These are phyloP conservation scores for Hypoxylon sp. DNA, from an alignment of 2,329 filamentous ascomycete species.

Conservation along the genomic window DNA sequence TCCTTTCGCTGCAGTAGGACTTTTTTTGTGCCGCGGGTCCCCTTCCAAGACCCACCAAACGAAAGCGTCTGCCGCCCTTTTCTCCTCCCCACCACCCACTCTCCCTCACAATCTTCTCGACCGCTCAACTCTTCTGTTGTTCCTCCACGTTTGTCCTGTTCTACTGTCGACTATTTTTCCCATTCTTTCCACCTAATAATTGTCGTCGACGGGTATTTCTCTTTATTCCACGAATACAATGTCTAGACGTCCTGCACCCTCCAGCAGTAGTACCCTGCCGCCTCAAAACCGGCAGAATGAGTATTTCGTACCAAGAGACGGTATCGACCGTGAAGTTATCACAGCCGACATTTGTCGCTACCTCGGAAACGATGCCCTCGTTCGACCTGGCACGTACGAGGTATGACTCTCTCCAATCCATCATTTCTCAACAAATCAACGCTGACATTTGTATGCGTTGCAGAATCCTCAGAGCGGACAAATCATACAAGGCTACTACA, in stretches of 20 bases:
- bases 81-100: conserved; percentile 54
- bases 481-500: conserved; percentile 79
- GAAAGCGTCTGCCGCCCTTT: conserved; percentile 50
- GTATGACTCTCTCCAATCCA: conserved; percentile 61
- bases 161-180: conserved; percentile 37
- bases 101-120: conserved; percentile 45
- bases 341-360: conserved; percentile 88
- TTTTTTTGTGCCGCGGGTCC: conserved; percentile 48
- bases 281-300: conserved; percentile 75
- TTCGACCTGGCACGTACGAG: conserved; percentile 81
- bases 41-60: conserved; percentile 36
- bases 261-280: conserved; percentile 58
- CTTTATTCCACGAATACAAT: conserved; percentile 46
- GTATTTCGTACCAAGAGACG: conserved; percentile 84
- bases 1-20: conserved; percentile 47
- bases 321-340: conserved; percentile 87
- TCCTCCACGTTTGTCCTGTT: conserved; percentile 42
- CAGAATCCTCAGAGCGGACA: conserved; percentile 71
- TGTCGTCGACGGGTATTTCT: conserved; percentile 45
- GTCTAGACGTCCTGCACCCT: conserved; percentile 58
- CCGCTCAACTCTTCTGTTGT: conserved; percentile 46
- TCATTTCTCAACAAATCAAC: conserved; percentile 43
- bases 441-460: conserved; percentile 41
- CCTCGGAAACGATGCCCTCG: conserved; percentile 84
- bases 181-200: conserved; percentile 27